A percentile compares a stretch with the other conserved stretches of the same genome.
These are phyloP conservation scores for Scytalidium sp. DNA, from an alignment of 2,329 filamentous ascomycete genomes.

Conservation along the genomic window DNA sequence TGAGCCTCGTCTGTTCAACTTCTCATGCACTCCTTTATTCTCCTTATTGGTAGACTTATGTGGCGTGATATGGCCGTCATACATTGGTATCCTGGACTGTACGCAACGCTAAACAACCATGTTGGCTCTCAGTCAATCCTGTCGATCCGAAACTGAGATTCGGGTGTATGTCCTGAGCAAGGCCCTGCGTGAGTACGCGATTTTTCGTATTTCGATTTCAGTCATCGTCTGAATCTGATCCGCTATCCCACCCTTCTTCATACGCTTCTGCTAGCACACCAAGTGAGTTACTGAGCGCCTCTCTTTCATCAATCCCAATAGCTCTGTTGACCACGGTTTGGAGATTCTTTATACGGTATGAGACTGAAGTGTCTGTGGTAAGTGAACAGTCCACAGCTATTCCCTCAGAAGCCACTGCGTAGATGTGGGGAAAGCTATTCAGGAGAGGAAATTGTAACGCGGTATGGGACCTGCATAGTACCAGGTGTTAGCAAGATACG, in stretches of 20 bases:
- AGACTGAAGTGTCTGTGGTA: constrained; percentile 73
- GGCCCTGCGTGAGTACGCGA: too few relatives aligned
- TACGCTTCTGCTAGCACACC: constrained; percentile 85
- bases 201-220: constrained; percentile 15
- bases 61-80: too few relatives aligned
- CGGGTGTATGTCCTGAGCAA: too few relatives aligned
- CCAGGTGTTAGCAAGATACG: constrained; percentile 35
- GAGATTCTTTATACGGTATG: constrained; percentile 62
- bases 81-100: too few relatives aligned
- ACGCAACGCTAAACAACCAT: too few relatives aligned
- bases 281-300: constrained; percentile 77
- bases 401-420: constrained; percentile 40
- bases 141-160: too few relatives aligned
- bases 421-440: constrained; percentile 80
- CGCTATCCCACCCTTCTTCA: constrained; percentile 82
- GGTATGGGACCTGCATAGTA: constrained; percentile 33
- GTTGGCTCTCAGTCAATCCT: too few relatives aligned
- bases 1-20: too few relatives aligned
- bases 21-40: too few relatives aligned
- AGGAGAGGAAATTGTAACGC: constrained; percentile 70
- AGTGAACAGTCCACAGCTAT: constrained; percentile 58
- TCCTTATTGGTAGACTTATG: too few relatives aligned
- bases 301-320: constrained; percentile 74
- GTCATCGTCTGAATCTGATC: constrained; percentile 65
- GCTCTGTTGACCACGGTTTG: constrained; percentile 61